Conservation (phyloP, 2,329 filamentous ascomycete species). For the Phoma herbarum region DNA sequence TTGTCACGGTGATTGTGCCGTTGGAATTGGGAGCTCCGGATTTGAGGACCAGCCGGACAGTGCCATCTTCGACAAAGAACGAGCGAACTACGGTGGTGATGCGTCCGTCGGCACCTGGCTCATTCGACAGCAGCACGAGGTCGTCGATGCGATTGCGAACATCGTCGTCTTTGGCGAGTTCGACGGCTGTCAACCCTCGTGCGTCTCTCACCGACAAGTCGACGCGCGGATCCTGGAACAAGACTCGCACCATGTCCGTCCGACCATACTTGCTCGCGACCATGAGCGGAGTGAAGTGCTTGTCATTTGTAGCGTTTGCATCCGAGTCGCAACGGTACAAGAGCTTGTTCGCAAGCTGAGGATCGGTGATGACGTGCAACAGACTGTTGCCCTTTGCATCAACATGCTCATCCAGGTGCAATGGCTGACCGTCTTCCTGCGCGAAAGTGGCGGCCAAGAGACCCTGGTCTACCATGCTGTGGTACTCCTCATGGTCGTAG, state of each 20-base stretch:
- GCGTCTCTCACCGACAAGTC: constrained; percentile 85
- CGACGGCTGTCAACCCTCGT: constrained; percentile 89
- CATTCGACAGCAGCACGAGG: constrained; percentile 77
- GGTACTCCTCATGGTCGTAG: constrained; percentile 91
- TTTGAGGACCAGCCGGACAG: constrained; percentile 90
- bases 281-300: constrained; percentile 94
- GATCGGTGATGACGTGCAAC: constrained; percentile 93
- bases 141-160: constrained; percentile 97
- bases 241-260: constrained; percentile 86
- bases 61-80: constrained; percentile 97
- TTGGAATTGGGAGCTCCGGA: constrained; percentile 86
- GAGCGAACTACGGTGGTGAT: constrained; percentile 93
- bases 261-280: constrained; percentile 98
- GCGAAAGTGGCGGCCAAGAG: constrained; percentile 75
- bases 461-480: constrained; percentile 84
- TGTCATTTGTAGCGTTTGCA: constrained; percentile 94
- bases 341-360: constrained; percentile 76
- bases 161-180: constrained; percentile 97
- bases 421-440: constrained; percentile 79
- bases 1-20: constrained; percentile 90
- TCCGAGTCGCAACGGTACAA: constrained; percentile 90
- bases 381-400: constrained; percentile 94
- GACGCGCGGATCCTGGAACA: constrained; percentile 88
- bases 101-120: constrained; percentile 74
- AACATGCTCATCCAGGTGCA: constrained; percentile 92